A percentile compares a stretch with the other conserved stretches of the same genome.
Conservation (phyloP, 2,329 filamentous ascomycete species). For the Pseudocercospora pini-densiflorae region DNA sequence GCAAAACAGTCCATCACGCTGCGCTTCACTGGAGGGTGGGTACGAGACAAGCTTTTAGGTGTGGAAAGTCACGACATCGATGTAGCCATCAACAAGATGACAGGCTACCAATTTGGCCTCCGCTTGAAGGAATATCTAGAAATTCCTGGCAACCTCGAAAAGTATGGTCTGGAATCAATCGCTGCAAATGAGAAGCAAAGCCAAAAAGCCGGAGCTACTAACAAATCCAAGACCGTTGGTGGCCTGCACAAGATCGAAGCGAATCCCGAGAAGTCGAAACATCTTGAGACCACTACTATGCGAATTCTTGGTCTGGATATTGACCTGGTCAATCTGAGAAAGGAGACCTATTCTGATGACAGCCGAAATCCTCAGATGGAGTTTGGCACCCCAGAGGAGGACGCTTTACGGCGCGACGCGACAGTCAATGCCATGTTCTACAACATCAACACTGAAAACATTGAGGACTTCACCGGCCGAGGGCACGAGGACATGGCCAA, state of each 20-base stretch:
- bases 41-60: constrained; percentile 79
- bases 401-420: constrained; percentile 86
- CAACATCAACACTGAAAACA: constrained; percentile 76
- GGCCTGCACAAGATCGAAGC: constrained; percentile 85
- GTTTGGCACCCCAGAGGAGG: constrained; percentile 89
- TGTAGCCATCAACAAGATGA: constrained; percentile 84
- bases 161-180: constrained; percentile 58
- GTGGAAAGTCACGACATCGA: constrained; percentile 80
- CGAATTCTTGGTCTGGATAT: constrained; percentile 85
- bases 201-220: constrained; percentile 45
- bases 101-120: constrained; percentile 74
- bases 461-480: constrained; percentile 82
- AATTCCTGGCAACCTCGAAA: constrained; percentile 61
- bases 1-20: constrained; percentile 58
- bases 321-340: constrained; percentile 92
- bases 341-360: constrained; percentile 87
- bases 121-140: constrained; percentile 72
- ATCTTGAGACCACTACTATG: constrained; percentile 89
- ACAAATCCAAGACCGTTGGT: constrained; percentile 65
- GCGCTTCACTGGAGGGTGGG: constrained; percentile 86
- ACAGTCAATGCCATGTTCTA: constrained; percentile 97
- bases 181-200: constrained; percentile 43
- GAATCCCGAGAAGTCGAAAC: constrained; percentile 96
- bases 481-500: constrained; percentile 76
- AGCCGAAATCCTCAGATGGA: constrained; percentile 91